Conservation (phyloP, 1,139 yeast genomes). For the Hansenula lynferdii region DNA sequence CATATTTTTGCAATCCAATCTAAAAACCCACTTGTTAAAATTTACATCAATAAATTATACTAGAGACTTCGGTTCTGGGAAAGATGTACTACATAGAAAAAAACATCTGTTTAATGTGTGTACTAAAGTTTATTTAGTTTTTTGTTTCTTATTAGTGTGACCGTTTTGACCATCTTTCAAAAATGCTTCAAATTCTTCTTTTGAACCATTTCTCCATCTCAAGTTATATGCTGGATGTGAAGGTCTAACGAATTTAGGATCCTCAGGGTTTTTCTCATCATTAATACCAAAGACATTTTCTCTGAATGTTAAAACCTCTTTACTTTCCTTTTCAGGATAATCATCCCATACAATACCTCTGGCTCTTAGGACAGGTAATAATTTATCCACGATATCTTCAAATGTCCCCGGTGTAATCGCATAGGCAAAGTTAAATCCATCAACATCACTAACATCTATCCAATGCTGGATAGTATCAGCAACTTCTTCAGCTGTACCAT, state of each 20-base stretch:
- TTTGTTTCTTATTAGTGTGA: not conserved
- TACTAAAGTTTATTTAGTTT: not conserved
- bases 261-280: not conserved
- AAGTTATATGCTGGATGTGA: not conserved
- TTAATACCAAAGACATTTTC: constrained; percentile 6
- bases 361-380: constrained; percentile 27
- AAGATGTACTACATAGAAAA: too few relatives aligned
- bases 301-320: constrained; percentile 5
- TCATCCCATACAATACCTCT: constrained; percentile 28
- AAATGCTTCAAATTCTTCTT: not conserved
- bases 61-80: too few relatives aligned
- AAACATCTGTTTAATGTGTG: too few relatives aligned
- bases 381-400: constrained; percentile 27
- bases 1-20: too few relatives aligned
- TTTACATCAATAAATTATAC: not conserved
- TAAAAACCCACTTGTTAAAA: not conserved
- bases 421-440: constrained; percentile 30
- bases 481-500: constrained; percentile 27
- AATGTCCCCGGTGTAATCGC: constrained; percentile 27
- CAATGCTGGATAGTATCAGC: constrained; percentile 28
- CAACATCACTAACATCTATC: constrained; percentile 30
- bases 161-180: not conserved
- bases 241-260: constrained; percentile 1
- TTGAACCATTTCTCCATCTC: not conserved
- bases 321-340: constrained; percentile 19